Base-by-base conservation (phyloP, 345 rosid genomes). In the Clausena lansium region DNA sequence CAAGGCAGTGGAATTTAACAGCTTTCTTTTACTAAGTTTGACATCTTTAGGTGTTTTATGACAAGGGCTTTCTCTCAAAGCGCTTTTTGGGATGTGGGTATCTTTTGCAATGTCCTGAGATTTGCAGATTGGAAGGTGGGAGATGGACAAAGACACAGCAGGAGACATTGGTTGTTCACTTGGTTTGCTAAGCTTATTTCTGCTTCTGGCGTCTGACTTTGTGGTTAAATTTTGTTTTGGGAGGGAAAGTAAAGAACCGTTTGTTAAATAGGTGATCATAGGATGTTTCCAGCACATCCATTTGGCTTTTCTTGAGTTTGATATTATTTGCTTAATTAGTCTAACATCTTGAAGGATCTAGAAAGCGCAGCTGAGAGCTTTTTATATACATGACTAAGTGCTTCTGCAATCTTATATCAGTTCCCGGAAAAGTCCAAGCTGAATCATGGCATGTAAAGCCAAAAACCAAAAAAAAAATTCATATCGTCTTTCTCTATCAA, bases 81-180 rank as follows among this genome's bases (percentile, higher is more conserved):
- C 47, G 66, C 72, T 28, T 84, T 73, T 87, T 3, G 83, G 80
- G 71, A 80, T 27, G n/a, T 28, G 74, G 60, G 70, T 72, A 17
- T 82, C 81, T 75, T 78, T 87, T 0, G 85, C 77, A 76, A 79
- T 11, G 39, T 81, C 91, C 57, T 75, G 87, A 67, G 80, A 73
- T 78, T 85, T 87, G 89, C 84, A 83, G 61, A 81, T 41, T 35
- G 90, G 85, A 74, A 79, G 59, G 80, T 75, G 84, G 58, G 83
- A 68, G 70, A 79, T 70, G 6, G 83, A 71, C 30, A 85, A 73
- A 78, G 90, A 82, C 5, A 90, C 77, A 59, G 88, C 82, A 45
- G 83, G 77, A n/a, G 90, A 78, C 92, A 87, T 88, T 38, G 28
- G 10, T 17, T 39, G 35, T 28, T 76, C 19, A 10, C 47, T 57